A percentile compares a stretch with the other conserved stretches of the same genome.
These are phyloP conservation scores for Torulaspora maleeae DNA, from an alignment of 805 yeast species.

Conservation along the genomic window DNA sequence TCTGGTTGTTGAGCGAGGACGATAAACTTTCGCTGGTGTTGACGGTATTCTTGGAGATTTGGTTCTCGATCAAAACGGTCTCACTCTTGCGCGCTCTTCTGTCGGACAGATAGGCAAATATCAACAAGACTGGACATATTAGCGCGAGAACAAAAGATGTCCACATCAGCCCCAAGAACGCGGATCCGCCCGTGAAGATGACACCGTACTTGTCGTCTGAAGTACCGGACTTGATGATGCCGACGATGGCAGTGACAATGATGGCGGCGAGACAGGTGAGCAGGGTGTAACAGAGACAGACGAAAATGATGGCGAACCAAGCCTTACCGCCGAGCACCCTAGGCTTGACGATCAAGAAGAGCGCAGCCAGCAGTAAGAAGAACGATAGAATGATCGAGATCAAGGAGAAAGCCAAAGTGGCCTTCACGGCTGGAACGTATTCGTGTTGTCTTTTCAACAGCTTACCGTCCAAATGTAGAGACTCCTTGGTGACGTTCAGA, in stretches of 20 bases:
- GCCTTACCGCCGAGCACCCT: conserved; percentile 8
- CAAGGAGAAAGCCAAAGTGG: conserved; percentile 30
- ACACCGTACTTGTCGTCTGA: conserved; percentile 32
- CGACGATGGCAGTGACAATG: conserved; percentile 27
- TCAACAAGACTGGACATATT: conserved; percentile 16
- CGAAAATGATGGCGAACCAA: conserved; percentile 20
- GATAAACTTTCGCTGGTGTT: conserved; percentile 2
- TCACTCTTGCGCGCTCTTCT: conserved; percentile 2
- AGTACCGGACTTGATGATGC: conserved; percentile 33
- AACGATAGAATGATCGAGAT: conserved; percentile 26
- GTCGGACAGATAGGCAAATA: conserved; percentile 4
- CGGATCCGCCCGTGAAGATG: conserved; percentile 21
- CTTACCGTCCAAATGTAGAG: conserved; percentile 31
- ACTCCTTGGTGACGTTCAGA: conserved; percentile 24
- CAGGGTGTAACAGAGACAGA: conserved; percentile 15
- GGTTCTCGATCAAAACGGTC: neutral
- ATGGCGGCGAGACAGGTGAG: conserved; percentile 31
- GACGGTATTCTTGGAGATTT: neutral
- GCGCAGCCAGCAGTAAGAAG: conserved; percentile 17
- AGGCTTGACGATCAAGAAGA: conserved; percentile 9
- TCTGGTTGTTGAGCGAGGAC: conserved; percentile 3
- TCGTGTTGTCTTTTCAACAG: conserved; percentile 28
- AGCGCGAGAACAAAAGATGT: conserved; percentile 28
- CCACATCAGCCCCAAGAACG: conserved; percentile 33
- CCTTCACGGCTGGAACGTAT: conserved; percentile 34